Conservation (phyloP, 2,329 filamentous ascomycete species). For the Colletotrichum abscissum region DNA sequence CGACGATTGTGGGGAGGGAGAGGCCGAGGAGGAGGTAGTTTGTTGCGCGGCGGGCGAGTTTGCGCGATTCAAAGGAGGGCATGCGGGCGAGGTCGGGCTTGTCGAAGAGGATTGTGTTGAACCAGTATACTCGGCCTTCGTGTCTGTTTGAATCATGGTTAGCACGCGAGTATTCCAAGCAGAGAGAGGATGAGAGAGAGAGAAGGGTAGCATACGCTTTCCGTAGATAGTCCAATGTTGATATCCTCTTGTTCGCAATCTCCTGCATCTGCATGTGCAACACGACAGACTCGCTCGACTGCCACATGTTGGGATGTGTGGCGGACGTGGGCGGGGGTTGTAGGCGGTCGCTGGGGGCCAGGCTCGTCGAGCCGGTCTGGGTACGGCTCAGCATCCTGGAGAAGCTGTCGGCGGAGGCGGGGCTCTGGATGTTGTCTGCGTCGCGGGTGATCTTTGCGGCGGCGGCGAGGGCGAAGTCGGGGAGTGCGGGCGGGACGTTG, state of each 20-base stretch:
- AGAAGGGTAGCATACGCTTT: slow-evolving; percentile 73
- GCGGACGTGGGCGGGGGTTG: slow-evolving; percentile 42
- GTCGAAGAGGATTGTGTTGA: slow-evolving; percentile 95
- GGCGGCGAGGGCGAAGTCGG: slow-evolving; percentile 63
- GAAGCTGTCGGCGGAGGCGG: slow-evolving; percentile 48
- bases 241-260: slow-evolving; percentile 90
- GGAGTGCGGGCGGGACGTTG: slow-evolving; percentile 62
- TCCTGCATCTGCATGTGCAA: slow-evolving; percentile 80
- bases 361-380: slow-evolving; percentile 48
- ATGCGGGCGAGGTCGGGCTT: slow-evolving; percentile 82
- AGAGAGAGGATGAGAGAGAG: background rate
- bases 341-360: slow-evolving; percentile 38
- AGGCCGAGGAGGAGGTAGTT: slow-evolving; percentile 94
- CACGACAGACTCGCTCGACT: slow-evolving; percentile 59
- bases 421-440: slow-evolving; percentile 42
- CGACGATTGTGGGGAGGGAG: slow-evolving; percentile 88
- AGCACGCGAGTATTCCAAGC: background rate
- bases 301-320: slow-evolving; percentile 38
- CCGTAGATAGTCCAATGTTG: slow-evolving; percentile 90
- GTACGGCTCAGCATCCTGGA: slow-evolving; percentile 58
- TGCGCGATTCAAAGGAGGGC: slow-evolving; percentile 86
- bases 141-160: slow-evolving; percentile 67
- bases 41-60: slow-evolving; percentile 88
- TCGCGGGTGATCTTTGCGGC: slow-evolving; percentile 55
- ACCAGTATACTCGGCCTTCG: slow-evolving; percentile 96